Evolutionary conservation across 1,139 yeast genomes (phyloP).

Genomic region (Kodamaea sp.): DNA sequence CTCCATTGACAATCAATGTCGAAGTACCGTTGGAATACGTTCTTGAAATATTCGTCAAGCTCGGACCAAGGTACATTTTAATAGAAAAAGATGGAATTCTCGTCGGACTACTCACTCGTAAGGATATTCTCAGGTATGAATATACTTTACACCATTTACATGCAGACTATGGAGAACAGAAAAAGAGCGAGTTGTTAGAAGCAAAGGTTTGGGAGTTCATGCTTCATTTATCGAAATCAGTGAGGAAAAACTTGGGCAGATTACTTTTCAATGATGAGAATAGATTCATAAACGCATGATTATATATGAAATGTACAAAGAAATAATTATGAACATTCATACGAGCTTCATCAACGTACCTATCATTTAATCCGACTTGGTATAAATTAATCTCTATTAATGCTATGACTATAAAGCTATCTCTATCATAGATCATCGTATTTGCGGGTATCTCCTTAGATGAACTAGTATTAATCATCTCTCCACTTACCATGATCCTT

Average conservation of each 20-base stretch:
- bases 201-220: conserved; percentile 40
- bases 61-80: conserved; percentile 78
- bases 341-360: conserved; percentile 1
- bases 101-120: conserved; percentile 65
- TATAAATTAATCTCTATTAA: no score
- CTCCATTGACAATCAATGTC: conserved; percentile 65
- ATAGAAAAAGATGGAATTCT: conserved; percentile 57
- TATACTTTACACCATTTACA: conserved; percentile 32
- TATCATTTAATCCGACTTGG: no score
- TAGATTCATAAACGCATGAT: conserved; percentile 12
- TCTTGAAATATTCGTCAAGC: conserved; percentile 67
- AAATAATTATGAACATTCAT: no score
- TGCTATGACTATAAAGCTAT: no score
- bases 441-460: no score
- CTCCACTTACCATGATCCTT: conserved; percentile 83
- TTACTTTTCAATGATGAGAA: conserved; percentile 33
- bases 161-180: conserved; percentile 13
- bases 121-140: conserved; percentile 64
- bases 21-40: conserved; percentile 61
- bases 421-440: no score
- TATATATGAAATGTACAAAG: no score
- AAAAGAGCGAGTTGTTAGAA: conserved; percentile 28
- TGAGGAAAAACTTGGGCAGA: conserved; percentile 29
- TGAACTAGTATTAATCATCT: conserved; percentile 36
- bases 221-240: conserved; percentile 22